phyloP scores from a whole-genome alignment of 2,329 filamentous ascomycete species.

The Chrysosphaeria jannelii region DNA sequence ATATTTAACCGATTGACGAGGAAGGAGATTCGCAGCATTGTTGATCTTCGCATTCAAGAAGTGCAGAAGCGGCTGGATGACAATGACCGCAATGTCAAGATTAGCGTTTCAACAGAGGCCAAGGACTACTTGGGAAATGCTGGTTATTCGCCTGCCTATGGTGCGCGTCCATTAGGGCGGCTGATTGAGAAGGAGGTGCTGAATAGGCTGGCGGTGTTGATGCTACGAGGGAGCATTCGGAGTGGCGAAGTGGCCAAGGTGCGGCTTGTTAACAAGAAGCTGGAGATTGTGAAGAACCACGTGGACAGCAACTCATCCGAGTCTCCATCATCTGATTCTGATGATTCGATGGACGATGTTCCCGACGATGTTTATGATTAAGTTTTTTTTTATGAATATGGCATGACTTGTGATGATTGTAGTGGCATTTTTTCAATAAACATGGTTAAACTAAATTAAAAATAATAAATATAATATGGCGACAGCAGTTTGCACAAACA shows the following conservation, averaged over 20 bases:
- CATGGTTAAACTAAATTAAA: too few species aligned
- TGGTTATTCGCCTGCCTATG: constrained; percentile 86
- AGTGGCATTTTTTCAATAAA: too few species aligned
- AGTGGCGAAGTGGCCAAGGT: constrained; percentile 68
- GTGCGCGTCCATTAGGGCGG: constrained; percentile 60
- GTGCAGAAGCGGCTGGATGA: constrained; percentile 72
- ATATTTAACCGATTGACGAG: constrained; percentile 94
- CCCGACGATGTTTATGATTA: too few species aligned
- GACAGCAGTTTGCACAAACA: too few species aligned
- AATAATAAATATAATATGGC: too few species aligned
- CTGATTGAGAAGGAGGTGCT: constrained; percentile 95
- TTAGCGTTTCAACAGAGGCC: constrained; percentile 56
- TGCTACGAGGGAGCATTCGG: constrained; percentile 54
- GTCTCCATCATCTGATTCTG: too few species aligned
- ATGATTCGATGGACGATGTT: too few species aligned
- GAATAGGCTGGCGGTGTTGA: constrained; percentile 73
- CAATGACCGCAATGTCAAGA: constrained; percentile 64
- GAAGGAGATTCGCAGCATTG: constrained; percentile 76
- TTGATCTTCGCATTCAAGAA: constrained; percentile 63
- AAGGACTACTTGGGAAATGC: constrained; percentile 79
- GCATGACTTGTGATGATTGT: too few species aligned
- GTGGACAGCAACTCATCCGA: constrained; percentile 25
- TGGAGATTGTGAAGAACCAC: constrained; percentile 65
- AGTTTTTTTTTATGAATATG: too few species aligned
- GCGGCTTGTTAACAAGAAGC: constrained; percentile 47